phyloP scores from a whole-genome alignment of 371 early-diverging fungal genomes.

The Mortierella sp. region DNA sequence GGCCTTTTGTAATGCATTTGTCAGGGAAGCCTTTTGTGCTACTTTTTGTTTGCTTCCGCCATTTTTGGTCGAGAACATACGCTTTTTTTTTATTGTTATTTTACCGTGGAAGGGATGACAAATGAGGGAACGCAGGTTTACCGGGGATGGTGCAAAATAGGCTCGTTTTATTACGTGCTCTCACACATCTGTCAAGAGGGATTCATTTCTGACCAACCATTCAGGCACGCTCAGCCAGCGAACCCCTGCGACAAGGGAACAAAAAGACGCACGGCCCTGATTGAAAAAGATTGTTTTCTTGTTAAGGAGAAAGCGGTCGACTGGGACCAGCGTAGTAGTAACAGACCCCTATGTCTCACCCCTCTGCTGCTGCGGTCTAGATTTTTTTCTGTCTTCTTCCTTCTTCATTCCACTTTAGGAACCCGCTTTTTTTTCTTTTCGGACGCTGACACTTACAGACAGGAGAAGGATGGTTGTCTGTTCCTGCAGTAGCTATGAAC shows the following conservation, averaged over 20 bases:
- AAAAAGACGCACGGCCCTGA: not conserved
- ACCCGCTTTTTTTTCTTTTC: too few relatives aligned
- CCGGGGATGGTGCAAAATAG: constrained; percentile 4
- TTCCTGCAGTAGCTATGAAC: too few relatives aligned
- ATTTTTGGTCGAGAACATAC: too few relatives aligned
- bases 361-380: constrained; percentile 2
- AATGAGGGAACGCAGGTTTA: not conserved
- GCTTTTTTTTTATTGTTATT: not conserved
- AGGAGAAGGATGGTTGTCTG: too few relatives aligned
- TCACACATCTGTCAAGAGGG: not conserved
- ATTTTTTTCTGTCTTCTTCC: not conserved
- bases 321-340: not conserved
- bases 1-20: too few relatives aligned
- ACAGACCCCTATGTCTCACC: too few relatives aligned
- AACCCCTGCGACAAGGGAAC: not conserved
- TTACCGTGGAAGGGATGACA: not conserved
- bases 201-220: not conserved
- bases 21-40: too few relatives aligned
- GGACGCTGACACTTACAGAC: too few relatives aligned
- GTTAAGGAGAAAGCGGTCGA: not conserved
- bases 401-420: not conserved
- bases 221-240: constrained; percentile 10
- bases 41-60: too few relatives aligned
- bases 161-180: not conserved
- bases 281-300: not conserved